A percentile compares a stretch with the other conserved stretches of the same genome.
Conservation (phyloP, 441 rosid species). For the Metrosideros polymorpha region DNA sequence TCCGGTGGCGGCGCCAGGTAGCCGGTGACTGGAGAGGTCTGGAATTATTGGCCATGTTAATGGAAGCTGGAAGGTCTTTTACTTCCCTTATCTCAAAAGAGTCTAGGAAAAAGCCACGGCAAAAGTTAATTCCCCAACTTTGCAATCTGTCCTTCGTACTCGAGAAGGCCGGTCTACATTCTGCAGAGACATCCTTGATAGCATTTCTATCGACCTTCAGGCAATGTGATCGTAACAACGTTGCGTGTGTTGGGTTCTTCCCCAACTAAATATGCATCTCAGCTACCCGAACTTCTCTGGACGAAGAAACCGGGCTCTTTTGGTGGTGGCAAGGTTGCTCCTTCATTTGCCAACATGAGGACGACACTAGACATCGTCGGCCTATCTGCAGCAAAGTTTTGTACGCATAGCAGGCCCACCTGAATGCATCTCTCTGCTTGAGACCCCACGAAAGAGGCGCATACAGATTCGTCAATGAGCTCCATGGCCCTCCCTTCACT, state of each 20-base stretch:
- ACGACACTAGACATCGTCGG: neutral
- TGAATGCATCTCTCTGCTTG: neutral
- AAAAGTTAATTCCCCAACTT: neutral
- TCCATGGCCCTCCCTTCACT: neutral
- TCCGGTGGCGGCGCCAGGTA: slow-evolving; percentile 17
- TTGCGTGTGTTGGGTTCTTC: neutral
- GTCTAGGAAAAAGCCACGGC: neutral
- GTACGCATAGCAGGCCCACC: neutral
- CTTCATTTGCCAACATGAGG: neutral
- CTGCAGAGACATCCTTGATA: neutral
- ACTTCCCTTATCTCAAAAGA: neutral
- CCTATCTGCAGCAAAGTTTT: neutral
- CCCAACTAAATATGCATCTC: neutral
- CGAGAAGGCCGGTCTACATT: neutral
- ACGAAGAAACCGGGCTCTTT: neutral
- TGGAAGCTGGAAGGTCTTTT: neutral
- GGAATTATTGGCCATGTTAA: neutral
- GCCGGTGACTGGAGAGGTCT: slow-evolving; percentile 18
- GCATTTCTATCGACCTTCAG: neutral
- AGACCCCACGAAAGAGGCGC: neutral
- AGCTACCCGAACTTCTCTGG: neutral
- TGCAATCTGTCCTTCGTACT: neutral
- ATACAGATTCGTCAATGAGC: neutral
- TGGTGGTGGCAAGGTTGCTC: neutral
- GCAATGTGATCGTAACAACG: neutral